Evolutionary conservation across 2,329 filamentous ascomycete species (phyloP), one percentile per base, ranked within the genome.

Genomic region (Venturiaceae sp.): DNA sequence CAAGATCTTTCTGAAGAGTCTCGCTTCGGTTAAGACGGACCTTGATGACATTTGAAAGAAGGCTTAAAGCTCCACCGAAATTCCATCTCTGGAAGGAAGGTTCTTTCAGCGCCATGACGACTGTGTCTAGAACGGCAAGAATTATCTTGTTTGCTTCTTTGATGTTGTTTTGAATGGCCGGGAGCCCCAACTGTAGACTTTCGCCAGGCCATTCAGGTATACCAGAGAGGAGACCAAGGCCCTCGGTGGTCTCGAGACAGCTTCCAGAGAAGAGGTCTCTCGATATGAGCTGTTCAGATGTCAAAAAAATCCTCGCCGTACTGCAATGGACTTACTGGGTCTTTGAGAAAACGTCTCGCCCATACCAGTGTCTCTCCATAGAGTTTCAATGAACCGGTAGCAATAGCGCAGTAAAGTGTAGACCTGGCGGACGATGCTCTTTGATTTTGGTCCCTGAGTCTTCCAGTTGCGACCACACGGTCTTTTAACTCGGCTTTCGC

Each of bases 301-400:
- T 58, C 19, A 58, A 33, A 21, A 50, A 11, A 50, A n/a, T n/a
- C n/a, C n/a, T n/a, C n/a, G n/a, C n/a, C n/a, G n/a, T n/a, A n/a
- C n/a, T n/a, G n/a, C n/a, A n/a, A n/a, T n/a, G n/a, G n/a, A 32
- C 19, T 54, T 33, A 36, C 11, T 6, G 69, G 66, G 63, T 75
- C 74, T 26, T 68, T 68, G n/a, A 70, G 63, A 58, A 68, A 75
- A 2, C 70, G 65, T 6, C 66, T 68, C 1, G 67, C 62, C 73
- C 73, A 75, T 1, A 66, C 34, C 2, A 73, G 36, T 1, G 66
- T 66, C 5, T 71, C 65, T 21, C 62, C 63, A 21, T 67, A 67
- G 1, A 73, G 16, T 1, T 66, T 60, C 1, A 71, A 57, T 9
- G 66, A 71, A 1, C 68, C 67, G 52, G 68, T 72, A 16, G 68